These are phyloP conservation scores for Aspergillus conjunctus DNA, from an alignment of 495 filamentous ascomycete genomes.

Conservation along the genomic window DNA sequence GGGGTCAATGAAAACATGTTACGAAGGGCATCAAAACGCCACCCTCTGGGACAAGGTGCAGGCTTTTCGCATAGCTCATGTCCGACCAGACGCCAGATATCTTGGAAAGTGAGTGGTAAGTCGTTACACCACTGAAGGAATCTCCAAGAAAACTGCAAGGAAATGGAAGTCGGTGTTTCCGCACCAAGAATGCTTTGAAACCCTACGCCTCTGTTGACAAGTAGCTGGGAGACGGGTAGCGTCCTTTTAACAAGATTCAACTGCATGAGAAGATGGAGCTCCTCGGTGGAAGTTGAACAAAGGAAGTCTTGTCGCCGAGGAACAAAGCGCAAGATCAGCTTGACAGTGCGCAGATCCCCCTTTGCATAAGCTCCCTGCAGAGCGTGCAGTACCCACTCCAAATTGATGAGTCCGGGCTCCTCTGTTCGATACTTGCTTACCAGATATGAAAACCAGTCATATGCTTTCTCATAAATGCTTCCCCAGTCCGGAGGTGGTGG, in stretches of 20 bases:
- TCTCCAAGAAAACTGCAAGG: not conserved
- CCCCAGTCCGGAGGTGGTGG: not conserved
- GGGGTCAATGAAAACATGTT: conserved; percentile 1
- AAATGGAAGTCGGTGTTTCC: conserved; percentile 7
- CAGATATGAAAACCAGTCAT: not conserved
- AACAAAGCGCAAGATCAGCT: not conserved
- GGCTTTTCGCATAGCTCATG: not conserved
- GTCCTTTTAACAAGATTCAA: too few relatives aligned
- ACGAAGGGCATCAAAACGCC: not conserved
- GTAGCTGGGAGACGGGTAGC: not conserved
- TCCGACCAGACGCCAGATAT: too few relatives aligned
- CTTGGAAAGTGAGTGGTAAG: too few relatives aligned
- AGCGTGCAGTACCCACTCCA: too few relatives aligned
- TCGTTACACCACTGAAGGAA: not conserved
- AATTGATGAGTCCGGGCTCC: too few relatives aligned
- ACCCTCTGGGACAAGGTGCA: not conserved
- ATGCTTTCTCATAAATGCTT: not conserved
- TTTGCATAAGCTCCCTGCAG: not conserved
- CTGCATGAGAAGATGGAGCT: too few relatives aligned
- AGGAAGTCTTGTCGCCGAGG: not conserved
- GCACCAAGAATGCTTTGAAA: not conserved
- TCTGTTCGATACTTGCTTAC: too few relatives aligned
- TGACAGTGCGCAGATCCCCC: not conserved
- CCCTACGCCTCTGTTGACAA: not conserved
- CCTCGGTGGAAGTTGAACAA: not conserved